These are phyloP conservation scores for Peniophora sp. DNA, from an alignment of 1,284 basidiomycete genomes.

Conservation along the genomic window DNA sequence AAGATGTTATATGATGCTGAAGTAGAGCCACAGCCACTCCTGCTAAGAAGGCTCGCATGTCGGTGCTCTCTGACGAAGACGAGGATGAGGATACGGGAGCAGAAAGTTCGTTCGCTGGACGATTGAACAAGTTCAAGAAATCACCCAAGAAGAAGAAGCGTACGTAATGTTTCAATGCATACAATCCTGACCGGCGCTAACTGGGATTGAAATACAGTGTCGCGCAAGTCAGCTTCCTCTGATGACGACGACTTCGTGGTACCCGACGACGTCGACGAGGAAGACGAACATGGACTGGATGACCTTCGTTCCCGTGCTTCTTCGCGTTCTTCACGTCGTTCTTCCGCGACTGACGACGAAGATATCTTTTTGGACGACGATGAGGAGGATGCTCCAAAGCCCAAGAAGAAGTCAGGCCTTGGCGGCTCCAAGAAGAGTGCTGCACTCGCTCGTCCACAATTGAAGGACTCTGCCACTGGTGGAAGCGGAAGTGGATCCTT, in stretches of 20 bases:
- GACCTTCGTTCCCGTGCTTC: slow-evolving; percentile 18
- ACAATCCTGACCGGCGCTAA: no score
- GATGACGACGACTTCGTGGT: slow-evolving; percentile 67
- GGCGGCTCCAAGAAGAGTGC: slow-evolving; percentile 19
- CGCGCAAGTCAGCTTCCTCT: slow-evolving; percentile 14
- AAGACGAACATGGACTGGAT: slow-evolving; percentile 9
- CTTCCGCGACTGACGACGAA: slow-evolving; percentile 13
- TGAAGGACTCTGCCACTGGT: neutral
- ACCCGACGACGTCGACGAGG: slow-evolving; percentile 38
- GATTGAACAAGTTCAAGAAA: slow-evolving; percentile 59
- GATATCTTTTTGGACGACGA: slow-evolving; percentile 17
- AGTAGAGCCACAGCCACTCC: slow-evolving; percentile 7
- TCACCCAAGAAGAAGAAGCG: slow-evolving; percentile 37
- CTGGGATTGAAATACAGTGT: no score
- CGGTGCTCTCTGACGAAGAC: slow-evolving; percentile 32
- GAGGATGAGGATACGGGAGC: slow-evolving; percentile 42
- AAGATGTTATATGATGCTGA: slow-evolving; percentile 4
- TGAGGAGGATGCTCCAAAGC: slow-evolving; percentile 17
- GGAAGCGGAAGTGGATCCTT: slow-evolving; percentile 32
- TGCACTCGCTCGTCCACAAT: neutral
- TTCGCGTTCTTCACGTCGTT: slow-evolving; percentile 31
- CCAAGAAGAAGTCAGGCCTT: slow-evolving; percentile 16
- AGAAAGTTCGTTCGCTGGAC: slow-evolving; percentile 44
- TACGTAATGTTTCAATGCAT: slow-evolving; percentile 29
- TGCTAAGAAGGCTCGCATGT: slow-evolving; percentile 48